Base-by-base conservation (phyloP, 768 basidiomycete genomes). In the Ephemerocybe angulata region DNA sequence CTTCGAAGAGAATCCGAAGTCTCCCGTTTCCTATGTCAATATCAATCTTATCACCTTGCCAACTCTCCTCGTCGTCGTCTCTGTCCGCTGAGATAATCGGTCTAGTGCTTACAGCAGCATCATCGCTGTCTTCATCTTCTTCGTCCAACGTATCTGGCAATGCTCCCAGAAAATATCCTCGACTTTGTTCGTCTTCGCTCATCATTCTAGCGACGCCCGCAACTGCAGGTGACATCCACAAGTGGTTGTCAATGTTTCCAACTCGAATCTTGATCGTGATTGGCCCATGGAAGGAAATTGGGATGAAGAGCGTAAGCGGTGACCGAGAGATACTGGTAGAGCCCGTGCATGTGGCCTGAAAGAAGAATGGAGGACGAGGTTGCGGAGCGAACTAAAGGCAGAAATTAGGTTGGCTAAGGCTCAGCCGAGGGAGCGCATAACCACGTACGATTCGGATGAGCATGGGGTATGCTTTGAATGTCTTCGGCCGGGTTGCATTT, bases 11-110 rank as follows among this genome's bases (percentile, higher is more conserved):
- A n/a, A 58, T 30, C 49, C 53, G 50, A 8, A 55, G 31, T 25
- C 7, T 58, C 15, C 57, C 57, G 13, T 50, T 54, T 43, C 52
- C 57, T 30, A 58, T 50, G 50, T 41, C 41, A 37, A 58, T 31
- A 25, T 58, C 57, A 30, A 50, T 50, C 52, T 50, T 54, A 43
- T 58, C 57, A 6, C 57, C 57, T 5, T 37, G 11, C 57, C 57
- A 58, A n/a, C n/a, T n/a, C n/a, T n/a, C n/a, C 31, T 58, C 57
- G 10, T 41, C 24, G 22, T 31, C 42, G 29, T 50, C 40, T 25
- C 28, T 17, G 10, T n/a, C 47, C 33, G 29, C 19, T 25, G 12
- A 5, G 11, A 21, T 35, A 17, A 29, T 38, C 13, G 31, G 31
- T 15, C n/a, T 11, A 12, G 19, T 48, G 22, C 6, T 48, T 5